A percentile compares a stretch with the other conserved stretches of the same genome.
These are phyloP conservation scores for Chlorella sp. DNA, from an alignment of 139 green algal species.

Conservation along the genomic window DNA sequence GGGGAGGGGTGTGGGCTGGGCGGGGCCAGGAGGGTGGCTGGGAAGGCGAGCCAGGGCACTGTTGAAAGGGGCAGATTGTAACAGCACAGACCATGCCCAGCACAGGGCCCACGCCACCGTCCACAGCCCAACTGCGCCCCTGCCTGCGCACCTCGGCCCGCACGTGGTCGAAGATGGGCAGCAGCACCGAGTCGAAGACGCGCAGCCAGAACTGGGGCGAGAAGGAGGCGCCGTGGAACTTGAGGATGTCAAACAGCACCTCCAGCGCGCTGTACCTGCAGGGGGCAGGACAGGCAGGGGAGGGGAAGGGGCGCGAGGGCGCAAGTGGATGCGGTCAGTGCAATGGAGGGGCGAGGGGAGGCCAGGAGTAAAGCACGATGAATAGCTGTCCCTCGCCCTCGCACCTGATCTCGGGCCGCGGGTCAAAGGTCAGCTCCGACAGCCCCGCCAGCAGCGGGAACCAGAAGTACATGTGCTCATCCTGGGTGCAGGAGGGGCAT, in stretches of 20 bases:
- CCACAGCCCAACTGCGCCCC: too few species aligned
- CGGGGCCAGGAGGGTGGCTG: too few species aligned
- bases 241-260: constrained; percentile 96
- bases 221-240: constrained; percentile 93
- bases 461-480: constrained; percentile 99
- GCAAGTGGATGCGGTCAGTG: too few species aligned
- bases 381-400: too few species aligned
- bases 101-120: too few species aligned
- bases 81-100: too few species aligned
- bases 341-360: background rate
- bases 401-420: constrained; percentile 84
- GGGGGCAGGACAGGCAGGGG: background rate
- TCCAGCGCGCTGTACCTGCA: constrained; percentile 70
- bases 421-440: constrained; percentile 97
- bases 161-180: constrained; percentile 99
- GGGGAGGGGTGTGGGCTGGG: too few species aligned
- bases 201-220: constrained; percentile 90
- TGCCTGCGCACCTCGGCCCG: constrained; percentile 68
- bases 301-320: background rate
- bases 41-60: too few species aligned
- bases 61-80: too few species aligned
- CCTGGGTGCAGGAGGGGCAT: constrained; percentile 15
- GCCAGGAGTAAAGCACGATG: background rate
- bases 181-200: constrained; percentile 94
- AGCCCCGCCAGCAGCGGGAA: constrained; percentile 98